Evolutionary conservation across 2,329 filamentous ascomycete genomes (phyloP).

Genomic region (Colletotrichum echinochloae): DNA sequence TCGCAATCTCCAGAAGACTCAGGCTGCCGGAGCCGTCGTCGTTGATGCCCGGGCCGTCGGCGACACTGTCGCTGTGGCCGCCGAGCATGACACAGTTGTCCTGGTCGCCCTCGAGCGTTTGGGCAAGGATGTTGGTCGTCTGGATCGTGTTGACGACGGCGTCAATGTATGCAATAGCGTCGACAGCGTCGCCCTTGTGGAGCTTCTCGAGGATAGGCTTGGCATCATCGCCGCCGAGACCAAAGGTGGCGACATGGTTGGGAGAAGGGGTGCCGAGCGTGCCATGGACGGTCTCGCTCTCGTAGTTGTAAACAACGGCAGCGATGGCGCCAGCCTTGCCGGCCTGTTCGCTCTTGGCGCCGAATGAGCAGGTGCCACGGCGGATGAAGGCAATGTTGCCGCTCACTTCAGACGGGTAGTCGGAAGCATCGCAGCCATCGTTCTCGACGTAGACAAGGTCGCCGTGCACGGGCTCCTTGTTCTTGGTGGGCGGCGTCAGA

Average conservation of each 20-base stretch:
- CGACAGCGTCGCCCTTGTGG: constrained; percentile 60
- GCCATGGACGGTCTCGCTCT: constrained; percentile 70
- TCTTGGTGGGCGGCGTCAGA: constrained; percentile 73
- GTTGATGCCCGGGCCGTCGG: constrained; percentile 78
- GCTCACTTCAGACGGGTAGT: constrained; percentile 70
- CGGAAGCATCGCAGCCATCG: constrained; percentile 71
- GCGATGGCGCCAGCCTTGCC: constrained; percentile 77
- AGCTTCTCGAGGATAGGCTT: constrained; percentile 66
- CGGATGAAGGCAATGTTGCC: constrained; percentile 78
- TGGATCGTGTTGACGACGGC: constrained; percentile 64
- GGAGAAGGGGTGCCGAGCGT: constrained; percentile 73
- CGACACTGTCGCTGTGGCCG: constrained; percentile 72
- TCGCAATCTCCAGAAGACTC: constrained; percentile 72
- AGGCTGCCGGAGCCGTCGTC: constrained; percentile 79
- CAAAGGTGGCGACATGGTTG: constrained; percentile 76
- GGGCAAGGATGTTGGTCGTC: constrained; percentile 72
- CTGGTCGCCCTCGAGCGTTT: constrained; percentile 69
- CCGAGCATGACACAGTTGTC: constrained; percentile 76
- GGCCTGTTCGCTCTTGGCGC: constrained; percentile 75
- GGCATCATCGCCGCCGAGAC: constrained; percentile 71
- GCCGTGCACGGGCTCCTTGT: constrained; percentile 69
- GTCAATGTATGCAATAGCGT: constrained; percentile 70
- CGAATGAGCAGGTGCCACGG: constrained; percentile 79
- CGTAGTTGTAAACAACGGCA: constrained; percentile 81
- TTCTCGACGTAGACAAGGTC: constrained; percentile 71